phyloP scores from a whole-genome alignment of 2,329 filamentous ascomycete species.

The Fusarium camptoceras region DNA sequence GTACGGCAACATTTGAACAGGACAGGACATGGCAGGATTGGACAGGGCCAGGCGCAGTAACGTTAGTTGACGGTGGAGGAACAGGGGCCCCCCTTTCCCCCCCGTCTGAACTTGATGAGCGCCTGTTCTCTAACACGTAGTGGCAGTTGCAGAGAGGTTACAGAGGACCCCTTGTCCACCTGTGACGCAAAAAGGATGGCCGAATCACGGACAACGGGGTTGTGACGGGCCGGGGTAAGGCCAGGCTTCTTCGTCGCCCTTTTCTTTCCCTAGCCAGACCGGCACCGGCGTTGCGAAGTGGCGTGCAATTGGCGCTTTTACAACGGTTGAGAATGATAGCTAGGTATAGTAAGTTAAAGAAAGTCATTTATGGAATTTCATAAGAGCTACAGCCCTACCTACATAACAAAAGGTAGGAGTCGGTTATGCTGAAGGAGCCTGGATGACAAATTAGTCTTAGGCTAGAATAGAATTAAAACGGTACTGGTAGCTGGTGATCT shows the following conservation, averaged over 20 bases:
- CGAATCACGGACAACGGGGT: constrained; percentile 40
- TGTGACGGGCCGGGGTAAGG: constrained; percentile 25
- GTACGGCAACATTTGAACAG: background rate
- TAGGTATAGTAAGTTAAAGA: background rate
- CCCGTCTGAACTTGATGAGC: constrained; percentile 20
- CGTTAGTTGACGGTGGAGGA: constrained; percentile 38
- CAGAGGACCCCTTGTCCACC: constrained; percentile 41
- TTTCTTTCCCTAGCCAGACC: background rate
- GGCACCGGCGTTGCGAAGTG: constrained; percentile 23
- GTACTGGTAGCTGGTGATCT: background rate
- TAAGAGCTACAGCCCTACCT: constrained; percentile 30
- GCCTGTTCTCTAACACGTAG: constrained; percentile 27
- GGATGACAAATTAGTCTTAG: background rate
- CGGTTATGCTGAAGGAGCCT: constrained; percentile 6
- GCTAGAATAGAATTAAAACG: background rate
- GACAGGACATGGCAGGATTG: background rate
- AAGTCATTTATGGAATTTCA: constrained; percentile 5
- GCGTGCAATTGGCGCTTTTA: constrained; percentile 10
- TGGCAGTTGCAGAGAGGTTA: constrained; percentile 25
- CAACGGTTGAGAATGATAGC: constrained; percentile 20
- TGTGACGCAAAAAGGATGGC: constrained; percentile 43
- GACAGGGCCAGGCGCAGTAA: constrained; percentile 24
- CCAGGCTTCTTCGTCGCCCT: constrained; percentile 12
- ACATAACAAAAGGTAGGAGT: constrained; percentile 10
- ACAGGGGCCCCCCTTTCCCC: constrained; percentile 20